A percentile compares a stretch with the other conserved stretches of the same genome.
Evolutionary conservation across 2,329 filamentous ascomycete species (phyloP).

Genomic region (Penicillium sp.): DNA sequence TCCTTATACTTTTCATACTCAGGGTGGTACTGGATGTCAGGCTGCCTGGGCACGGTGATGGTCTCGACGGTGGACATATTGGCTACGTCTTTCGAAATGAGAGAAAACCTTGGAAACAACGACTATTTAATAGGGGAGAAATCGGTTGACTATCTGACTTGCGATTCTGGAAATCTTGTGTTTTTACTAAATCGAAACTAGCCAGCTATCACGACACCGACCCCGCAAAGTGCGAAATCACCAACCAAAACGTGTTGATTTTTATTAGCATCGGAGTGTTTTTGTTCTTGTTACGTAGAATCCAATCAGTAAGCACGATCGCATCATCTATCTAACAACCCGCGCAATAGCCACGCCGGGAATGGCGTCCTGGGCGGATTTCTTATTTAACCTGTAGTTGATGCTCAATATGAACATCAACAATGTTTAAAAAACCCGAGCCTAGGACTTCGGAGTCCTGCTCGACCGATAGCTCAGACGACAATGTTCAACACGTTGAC

Average conservation of each 20-base stretch:
- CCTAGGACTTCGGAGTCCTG: not conserved
- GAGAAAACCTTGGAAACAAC: too few species aligned
- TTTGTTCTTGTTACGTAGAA: not conserved
- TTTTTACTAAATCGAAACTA: not conserved
- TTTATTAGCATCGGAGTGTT: not conserved
- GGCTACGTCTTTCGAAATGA: too few species aligned
- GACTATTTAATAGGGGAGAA: too few species aligned
- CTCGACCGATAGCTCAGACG: not conserved
- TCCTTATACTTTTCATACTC: constrained; percentile 24
- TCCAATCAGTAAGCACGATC: not conserved
- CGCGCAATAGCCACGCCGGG: not conserved
- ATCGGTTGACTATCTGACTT: not conserved
- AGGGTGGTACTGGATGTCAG: constrained; percentile 27
- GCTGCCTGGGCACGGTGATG: constrained; percentile 16
- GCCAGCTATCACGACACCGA: constrained; percentile 8
- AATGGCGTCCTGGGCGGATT: not conserved
- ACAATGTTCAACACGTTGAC: constrained; percentile 5
- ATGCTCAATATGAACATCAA: not conserved
- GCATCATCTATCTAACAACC: not conserved
- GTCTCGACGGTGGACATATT: constrained; percentile 21
- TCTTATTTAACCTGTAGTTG: not conserved
- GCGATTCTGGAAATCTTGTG: not conserved
- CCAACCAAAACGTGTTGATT: not conserved
- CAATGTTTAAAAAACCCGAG: not conserved
- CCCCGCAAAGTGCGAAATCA: constrained; percentile 11